Percentiles rank a stretch among this genome's conserved stretches.
Evolutionary conservation across 305 asterid species (phyloP).

Genomic region (Euphrasia arctica): DNA sequence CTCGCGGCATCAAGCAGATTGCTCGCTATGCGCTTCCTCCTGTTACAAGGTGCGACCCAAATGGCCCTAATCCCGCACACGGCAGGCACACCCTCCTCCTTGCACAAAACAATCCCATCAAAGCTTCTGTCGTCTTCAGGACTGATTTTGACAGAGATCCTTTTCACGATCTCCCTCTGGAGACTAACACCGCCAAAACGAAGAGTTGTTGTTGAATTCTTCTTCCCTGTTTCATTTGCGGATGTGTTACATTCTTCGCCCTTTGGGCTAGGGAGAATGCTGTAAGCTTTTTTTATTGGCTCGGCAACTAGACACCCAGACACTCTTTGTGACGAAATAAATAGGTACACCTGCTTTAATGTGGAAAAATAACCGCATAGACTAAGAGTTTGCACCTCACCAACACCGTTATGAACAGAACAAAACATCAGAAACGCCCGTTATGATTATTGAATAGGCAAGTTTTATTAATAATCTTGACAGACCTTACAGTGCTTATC

Average conservation of each 20-base stretch:
- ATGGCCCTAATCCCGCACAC: slow-evolving; percentile 79
- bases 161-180: slow-evolving; percentile 55
- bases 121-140: slow-evolving; percentile 36
- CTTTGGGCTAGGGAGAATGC: slow-evolving; percentile 35
- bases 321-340: slow-evolving; percentile 53
- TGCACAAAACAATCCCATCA: slow-evolving; percentile 49
- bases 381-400: too few relatives aligned
- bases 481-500: slow-evolving; percentile 54
- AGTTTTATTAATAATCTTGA: too few relatives aligned
- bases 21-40: slow-evolving; percentile 76
- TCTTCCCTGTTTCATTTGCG: slow-evolving; percentile 33
- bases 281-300: slow-evolving; percentile 50
- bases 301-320: slow-evolving; percentile 63
- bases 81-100: slow-evolving; percentile 56
- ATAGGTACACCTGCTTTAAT: slow-evolving; percentile 57
- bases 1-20: slow-evolving; percentile 68
- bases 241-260: slow-evolving; percentile 9
- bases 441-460: too few relatives aligned
- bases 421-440: too few relatives aligned
- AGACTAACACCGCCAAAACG: slow-evolving; percentile 71
- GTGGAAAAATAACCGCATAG: too few relatives aligned
- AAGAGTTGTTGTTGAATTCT: slow-evolving; percentile 37
- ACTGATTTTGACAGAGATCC: slow-evolving; percentile 29
- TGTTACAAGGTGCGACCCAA: slow-evolving; percentile 73
- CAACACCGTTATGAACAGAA: too few relatives aligned